A percentile compares a stretch with the other conserved stretches of the same genome.
Conservation (phyloP, 1,139 yeast genomes). For the Wickerhamomyces sp. region DNA sequence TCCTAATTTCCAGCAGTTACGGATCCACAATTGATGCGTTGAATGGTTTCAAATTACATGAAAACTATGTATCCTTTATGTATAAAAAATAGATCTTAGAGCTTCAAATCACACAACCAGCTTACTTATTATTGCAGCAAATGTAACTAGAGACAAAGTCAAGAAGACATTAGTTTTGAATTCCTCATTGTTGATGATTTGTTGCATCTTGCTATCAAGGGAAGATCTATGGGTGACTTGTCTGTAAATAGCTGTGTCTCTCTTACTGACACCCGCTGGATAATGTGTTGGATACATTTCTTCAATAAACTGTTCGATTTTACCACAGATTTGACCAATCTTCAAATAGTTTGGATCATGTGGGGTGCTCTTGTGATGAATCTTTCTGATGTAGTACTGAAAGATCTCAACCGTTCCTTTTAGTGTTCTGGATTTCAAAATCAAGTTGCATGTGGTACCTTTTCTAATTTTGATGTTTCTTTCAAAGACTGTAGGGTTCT, state of each 20-base stretch:
- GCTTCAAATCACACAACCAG: not conserved
- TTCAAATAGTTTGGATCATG: constrained; percentile 83
- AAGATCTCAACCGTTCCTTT: constrained; percentile 74
- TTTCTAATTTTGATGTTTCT: constrained; percentile 82
- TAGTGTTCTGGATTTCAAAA: constrained; percentile 67
- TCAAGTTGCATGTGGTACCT: constrained; percentile 81
- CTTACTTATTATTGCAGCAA: not conserved
- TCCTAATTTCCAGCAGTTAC: too few relatives aligned
- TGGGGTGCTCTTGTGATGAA: constrained; percentile 75
- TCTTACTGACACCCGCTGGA: constrained; percentile 39
- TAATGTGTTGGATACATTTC: constrained; percentile 54
- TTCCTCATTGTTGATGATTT: constrained; percentile 25
- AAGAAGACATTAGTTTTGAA: constrained; percentile 23
- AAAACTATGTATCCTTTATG: too few relatives aligned
- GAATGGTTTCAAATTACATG: too few relatives aligned
- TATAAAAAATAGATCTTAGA: too few relatives aligned
- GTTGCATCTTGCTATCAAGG: constrained; percentile 25
- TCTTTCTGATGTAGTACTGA: constrained; percentile 63
- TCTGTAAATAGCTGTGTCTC: constrained; percentile 32
- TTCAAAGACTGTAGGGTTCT: constrained; percentile 70
- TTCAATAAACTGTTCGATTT: constrained; percentile 82
- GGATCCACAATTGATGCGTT: too few relatives aligned
- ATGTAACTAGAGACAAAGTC: not conserved
- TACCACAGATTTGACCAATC: constrained; percentile 82
- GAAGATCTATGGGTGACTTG: constrained; percentile 32